These are phyloP conservation scores for Elsinoe perseae DNA, from an alignment of 2,329 filamentous ascomycete genomes.

Conservation along the genomic window DNA sequence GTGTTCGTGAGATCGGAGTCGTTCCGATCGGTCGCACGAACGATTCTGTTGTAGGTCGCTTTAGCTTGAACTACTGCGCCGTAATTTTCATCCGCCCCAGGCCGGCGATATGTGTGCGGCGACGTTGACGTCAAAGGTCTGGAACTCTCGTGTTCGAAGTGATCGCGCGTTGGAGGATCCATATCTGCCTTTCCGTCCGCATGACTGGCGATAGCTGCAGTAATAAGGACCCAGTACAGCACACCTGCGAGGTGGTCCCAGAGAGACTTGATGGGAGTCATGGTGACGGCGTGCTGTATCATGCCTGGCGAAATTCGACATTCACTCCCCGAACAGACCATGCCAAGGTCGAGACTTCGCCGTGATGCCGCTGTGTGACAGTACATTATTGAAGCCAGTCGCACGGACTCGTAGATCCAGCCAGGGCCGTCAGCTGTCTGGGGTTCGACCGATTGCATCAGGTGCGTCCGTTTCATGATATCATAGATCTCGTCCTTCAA, in stretches of 20 bases:
- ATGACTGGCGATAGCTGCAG: conserved; percentile 26
- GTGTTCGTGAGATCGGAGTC: not conserved
- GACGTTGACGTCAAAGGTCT: not conserved
- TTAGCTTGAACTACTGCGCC: not conserved
- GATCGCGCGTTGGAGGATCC: no score
- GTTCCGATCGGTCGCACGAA: not conserved
- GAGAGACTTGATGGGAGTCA: conserved; percentile 25
- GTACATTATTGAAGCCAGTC: conserved; percentile 25
- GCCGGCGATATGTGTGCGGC: not conserved
- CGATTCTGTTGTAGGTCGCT: not conserved
- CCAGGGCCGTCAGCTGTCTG: not conserved
- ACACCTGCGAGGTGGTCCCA: conserved; percentile 30
- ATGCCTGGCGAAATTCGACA: conserved; percentile 7
- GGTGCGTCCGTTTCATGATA: not conserved
- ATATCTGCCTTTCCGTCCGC: no score
- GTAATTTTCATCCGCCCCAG: not conserved
- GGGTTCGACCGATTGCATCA: not conserved
- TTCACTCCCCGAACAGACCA: not conserved
- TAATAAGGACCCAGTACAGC: conserved; percentile 27
- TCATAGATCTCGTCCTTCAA: not conserved
- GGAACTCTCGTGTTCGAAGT: no score
- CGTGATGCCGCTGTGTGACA: conserved; percentile 21
- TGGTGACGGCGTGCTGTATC: conserved; percentile 23
- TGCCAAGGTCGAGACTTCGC: conserved; percentile 19
- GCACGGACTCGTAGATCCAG: conserved; percentile 24